These are phyloP conservation scores for Teunomyces stri DNA, from an alignment of 805 yeast genomes.

Conservation along the genomic window DNA sequence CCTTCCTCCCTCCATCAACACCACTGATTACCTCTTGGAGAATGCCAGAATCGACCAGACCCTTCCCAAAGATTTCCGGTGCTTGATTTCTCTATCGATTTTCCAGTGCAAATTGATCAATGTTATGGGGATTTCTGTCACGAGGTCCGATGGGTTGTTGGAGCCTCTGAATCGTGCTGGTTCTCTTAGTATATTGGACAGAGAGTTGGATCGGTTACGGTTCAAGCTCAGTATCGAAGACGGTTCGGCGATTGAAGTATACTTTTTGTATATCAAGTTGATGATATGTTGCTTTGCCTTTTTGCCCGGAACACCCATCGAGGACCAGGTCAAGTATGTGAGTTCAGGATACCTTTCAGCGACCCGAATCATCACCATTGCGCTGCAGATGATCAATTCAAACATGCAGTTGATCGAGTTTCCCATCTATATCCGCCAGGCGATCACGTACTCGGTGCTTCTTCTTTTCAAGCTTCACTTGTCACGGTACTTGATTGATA, in stretches of 20 bases:
- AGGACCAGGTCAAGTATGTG: slow-evolving; percentile 82
- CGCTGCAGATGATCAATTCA: slow-evolving; percentile 64
- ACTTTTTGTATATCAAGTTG: slow-evolving; percentile 71
- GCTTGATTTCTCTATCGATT: slow-evolving; percentile 68
- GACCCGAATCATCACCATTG: slow-evolving; percentile 75
- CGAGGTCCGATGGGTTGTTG: slow-evolving; percentile 84
- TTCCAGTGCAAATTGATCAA: slow-evolving; percentile 82
- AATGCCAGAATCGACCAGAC: slow-evolving; percentile 65
- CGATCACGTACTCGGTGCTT: slow-evolving; percentile 78
- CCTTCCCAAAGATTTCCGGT: slow-evolving; percentile 69
- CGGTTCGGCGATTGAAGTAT: slow-evolving; percentile 69
- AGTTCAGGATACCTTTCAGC: slow-evolving; percentile 78
- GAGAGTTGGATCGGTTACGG: slow-evolving; percentile 74
- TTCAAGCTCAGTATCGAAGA: slow-evolving; percentile 62
- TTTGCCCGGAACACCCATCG: slow-evolving; percentile 83
- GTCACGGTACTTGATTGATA: slow-evolving; percentile 69
- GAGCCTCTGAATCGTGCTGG: slow-evolving; percentile 83
- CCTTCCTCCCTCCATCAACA: slow-evolving; percentile 79
- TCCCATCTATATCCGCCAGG: slow-evolving; percentile 83
- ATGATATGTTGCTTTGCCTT: slow-evolving; percentile 89
- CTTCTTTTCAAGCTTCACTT: slow-evolving; percentile 77
- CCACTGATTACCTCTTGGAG: slow-evolving; percentile 75
- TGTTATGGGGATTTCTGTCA: slow-evolving; percentile 83
- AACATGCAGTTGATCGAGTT: slow-evolving; percentile 70
- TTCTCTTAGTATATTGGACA: slow-evolving; percentile 68